Evolutionary conservation across 768 basidiomycete species (phyloP), one percentile per base, ranked within the genome.

Genomic region (Tricholomella constricta): DNA sequence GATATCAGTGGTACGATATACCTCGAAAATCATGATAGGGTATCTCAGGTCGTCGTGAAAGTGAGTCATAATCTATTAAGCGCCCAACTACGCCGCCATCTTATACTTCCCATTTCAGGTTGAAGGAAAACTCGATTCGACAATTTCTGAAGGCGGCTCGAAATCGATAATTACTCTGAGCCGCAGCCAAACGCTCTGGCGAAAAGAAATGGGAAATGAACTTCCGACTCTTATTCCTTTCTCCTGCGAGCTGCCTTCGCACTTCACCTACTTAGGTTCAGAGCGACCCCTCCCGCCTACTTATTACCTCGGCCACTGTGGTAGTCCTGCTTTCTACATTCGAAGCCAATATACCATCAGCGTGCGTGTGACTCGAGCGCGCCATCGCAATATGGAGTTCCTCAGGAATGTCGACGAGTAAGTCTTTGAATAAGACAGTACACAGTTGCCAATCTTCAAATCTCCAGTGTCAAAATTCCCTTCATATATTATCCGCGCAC

Each of bases 401-500:
- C 75, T 79, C 66, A 78, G 71, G 11, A 74, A 71, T 23, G 74
- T 62, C 10, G 78, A 80, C 65, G 69, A 60, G 85, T 85, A 59
- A 44, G 74, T 43, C 35, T 26, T 52, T 26, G 14, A 23, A 22
- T 4, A 35, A 17, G n/a, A n/a, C 35, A 31, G 20, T 26, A 34
- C 41, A n/a, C 14, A 0, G 10, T 17, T 17, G 23, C 25, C 17
- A 31, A 32, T 37, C 31, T 20, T 37, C 27, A 23, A 9, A 34
- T 55, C 42, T 25, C 17, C 42, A 85, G 84, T 22, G 61, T 85
- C 31, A 65, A 64, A 17, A 65, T 83, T 2, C 79, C 78, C 1
- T 72, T 88, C 49, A 64, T 65, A 5, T 86, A 87, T 55, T 57
- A 54, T 36, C 86, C 85, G 7, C 78, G 78, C 40, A 75, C 76